Conservation (phyloP, 2,329 filamentous ascomycete species). For the Xylaria digitata region DNA sequence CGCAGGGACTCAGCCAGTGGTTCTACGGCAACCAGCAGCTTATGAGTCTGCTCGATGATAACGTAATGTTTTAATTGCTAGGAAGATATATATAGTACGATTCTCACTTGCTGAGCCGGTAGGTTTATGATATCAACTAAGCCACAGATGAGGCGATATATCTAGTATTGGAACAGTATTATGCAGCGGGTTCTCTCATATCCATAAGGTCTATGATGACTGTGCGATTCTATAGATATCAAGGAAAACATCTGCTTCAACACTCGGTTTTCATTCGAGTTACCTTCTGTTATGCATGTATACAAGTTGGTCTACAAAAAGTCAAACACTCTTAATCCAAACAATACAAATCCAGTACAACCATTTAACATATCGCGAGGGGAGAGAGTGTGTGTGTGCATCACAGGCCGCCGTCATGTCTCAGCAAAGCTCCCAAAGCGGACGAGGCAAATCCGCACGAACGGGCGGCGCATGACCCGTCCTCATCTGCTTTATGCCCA, state of each 20-base stretch:
- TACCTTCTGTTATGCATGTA: slow-evolving; percentile 16
- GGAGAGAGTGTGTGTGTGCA: neutral
- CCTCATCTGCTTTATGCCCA: slow-evolving; percentile 71
- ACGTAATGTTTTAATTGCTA: slow-evolving; percentile 36
- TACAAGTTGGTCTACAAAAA: slow-evolving; percentile 12
- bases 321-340: slow-evolving; percentile 14
- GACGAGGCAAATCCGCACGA: slow-evolving; percentile 63
- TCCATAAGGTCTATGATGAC: neutral
- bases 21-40: slow-evolving; percentile 46
- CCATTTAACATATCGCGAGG: slow-evolving; percentile 4
- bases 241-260: neutral
- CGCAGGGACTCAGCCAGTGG: slow-evolving; percentile 41
- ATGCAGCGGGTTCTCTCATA: neutral
- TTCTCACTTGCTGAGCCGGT: neutral
- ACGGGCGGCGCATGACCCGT: slow-evolving; percentile 44
- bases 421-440: slow-evolving; percentile 72
- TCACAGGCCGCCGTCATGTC: neutral
- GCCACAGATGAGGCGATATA: neutral
- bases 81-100: neutral
- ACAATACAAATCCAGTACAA: slow-evolving; percentile 11
- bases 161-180: neutral
- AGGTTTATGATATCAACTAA: neutral
- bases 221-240: neutral
- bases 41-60: slow-evolving; percentile 42
- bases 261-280: slow-evolving; percentile 9